Base-by-base conservation (phyloP, 2,329 filamentous ascomycete genomes). In the Pseudocercospora cruenta region DNA sequence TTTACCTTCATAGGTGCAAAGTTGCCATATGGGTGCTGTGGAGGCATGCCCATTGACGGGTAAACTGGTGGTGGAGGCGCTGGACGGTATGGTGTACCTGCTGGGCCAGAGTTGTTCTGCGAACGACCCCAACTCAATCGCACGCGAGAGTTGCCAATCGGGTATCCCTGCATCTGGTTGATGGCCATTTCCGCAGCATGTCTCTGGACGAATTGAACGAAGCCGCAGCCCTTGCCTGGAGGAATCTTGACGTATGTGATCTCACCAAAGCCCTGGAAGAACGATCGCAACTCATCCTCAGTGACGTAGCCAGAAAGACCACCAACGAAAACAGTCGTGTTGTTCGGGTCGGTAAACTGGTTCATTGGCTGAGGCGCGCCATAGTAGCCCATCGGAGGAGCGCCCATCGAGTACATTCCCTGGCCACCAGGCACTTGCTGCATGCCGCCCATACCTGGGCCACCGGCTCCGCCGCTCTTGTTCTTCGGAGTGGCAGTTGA, bases 191-290 rank as follows among this genome's bases (percentile, higher is more conserved):
- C 95, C 14, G 95, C 95, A 61, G 95, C 95, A 77, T 99, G 95
- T 72, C 95, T 93, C 84, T 99, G 95, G 64, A 99, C 95, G 75
- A 99, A 99, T 82, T 99, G 95, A 66, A 99, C 95, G 78, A 99
- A 99, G 65, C 95, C 95, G 77, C 95, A 99, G 73, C 95, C 95
- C 88, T 99, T 99, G 83, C 95, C 95, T 71, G 95, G 94, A 62
- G 95, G 95, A 66, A 99, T 99, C 89, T 99, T 99, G 84, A 99
- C 95, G 80, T 99, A 99, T 75, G 95, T 99, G 78, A 99, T 99
- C 80, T 99, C 95, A 67, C 95, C 95, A 71, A 99, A 99, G 74
- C 95, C 95, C 81, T 99, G 95, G 90, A 99, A 99, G 87, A 99
- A 99, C 0, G 94, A 97, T 70, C 95, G 93, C n/a, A 99, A 90